Conservation (phyloP, 768 basidiomycete genomes). For the Lanmaoa pseudosensibilis region DNA sequence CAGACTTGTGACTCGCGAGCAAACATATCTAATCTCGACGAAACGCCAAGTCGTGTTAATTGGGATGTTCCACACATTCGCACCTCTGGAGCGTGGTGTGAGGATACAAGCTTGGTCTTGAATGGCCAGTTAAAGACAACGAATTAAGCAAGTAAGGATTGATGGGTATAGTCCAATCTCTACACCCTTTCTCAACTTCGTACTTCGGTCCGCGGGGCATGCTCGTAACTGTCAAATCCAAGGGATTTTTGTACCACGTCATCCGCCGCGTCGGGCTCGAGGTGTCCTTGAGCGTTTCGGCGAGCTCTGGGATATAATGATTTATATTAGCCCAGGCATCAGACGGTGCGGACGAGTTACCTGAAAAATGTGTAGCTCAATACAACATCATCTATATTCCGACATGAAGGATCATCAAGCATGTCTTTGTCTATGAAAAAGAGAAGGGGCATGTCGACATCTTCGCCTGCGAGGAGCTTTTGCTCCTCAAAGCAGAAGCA, state of each 20-base stretch:
- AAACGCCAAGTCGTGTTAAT: too few relatives aligned
- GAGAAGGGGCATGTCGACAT: slow-evolving; percentile 96
- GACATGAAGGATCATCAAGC: slow-evolving; percentile 86
- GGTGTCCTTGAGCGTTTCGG: slow-evolving; percentile 78
- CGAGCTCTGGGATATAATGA: slow-evolving; percentile 58
- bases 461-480: slow-evolving; percentile 89
- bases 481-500: slow-evolving; percentile 99
- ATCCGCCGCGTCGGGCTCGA: slow-evolving; percentile 88
- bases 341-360: slow-evolving; percentile 39
- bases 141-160: neutral
- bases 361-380: slow-evolving; percentile 98
- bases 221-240: slow-evolving; percentile 69
- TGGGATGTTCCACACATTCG: neutral
- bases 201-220: slow-evolving; percentile 35
- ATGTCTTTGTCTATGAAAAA: slow-evolving; percentile 99
- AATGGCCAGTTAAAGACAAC: neutral
- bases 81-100: neutral
- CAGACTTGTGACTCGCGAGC: neutral
- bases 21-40: too few relatives aligned
- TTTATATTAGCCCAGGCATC: neutral
- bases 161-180: neutral
- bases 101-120: neutral
- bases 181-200: neutral
- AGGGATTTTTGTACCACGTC: slow-evolving; percentile 77
- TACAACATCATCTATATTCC: slow-evolving; percentile 86